Percentiles rank a stretch among this genome's conserved stretches.
Conservation (phyloP, 139 green algal species). For the Zygnema cylindricum region DNA sequence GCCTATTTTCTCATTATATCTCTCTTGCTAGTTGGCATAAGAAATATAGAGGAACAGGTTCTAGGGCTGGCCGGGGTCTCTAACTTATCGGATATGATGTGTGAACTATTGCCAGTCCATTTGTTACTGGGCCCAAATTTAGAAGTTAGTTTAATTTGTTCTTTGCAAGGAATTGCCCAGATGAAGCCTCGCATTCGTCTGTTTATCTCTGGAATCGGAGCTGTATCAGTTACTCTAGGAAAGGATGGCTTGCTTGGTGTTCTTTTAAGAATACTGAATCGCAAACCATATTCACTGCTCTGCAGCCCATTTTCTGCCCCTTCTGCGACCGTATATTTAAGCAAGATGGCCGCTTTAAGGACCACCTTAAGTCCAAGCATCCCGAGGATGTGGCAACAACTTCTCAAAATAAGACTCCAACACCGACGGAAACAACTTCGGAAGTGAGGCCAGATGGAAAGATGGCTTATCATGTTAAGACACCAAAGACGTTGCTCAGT, state of each 20-base stretch:
- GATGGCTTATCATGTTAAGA: conserved; percentile 54
- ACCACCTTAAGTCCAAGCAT: conserved; percentile 64
- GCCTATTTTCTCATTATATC: too few relatives aligned
- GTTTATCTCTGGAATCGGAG: background rate
- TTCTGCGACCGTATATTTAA: conserved; percentile 66
- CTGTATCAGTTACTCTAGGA: background rate
- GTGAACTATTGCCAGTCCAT: background rate
- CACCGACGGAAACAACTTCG: background rate
- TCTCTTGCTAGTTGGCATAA: background rate
- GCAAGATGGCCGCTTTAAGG: conserved; percentile 63
- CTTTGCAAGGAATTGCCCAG: too few relatives aligned
- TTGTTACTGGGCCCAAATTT: background rate
- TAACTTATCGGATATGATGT: conserved; percentile 1
- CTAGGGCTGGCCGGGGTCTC: background rate
- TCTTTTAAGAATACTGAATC: background rate
- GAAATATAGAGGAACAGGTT: background rate
- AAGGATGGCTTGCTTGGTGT: background rate
- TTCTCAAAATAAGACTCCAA: background rate
- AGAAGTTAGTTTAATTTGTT: background rate
- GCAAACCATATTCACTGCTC: background rate
- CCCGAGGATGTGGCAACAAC: conserved; percentile 15
- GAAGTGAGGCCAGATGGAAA: conserved; percentile 8
- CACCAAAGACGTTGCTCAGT: conserved; percentile 57
- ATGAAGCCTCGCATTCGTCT: too few relatives aligned
- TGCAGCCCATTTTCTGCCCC: conserved; percentile 60